phyloP scores from a whole-genome alignment of 129 eudicot genomes.

The Ambrosia trifida region DNA sequence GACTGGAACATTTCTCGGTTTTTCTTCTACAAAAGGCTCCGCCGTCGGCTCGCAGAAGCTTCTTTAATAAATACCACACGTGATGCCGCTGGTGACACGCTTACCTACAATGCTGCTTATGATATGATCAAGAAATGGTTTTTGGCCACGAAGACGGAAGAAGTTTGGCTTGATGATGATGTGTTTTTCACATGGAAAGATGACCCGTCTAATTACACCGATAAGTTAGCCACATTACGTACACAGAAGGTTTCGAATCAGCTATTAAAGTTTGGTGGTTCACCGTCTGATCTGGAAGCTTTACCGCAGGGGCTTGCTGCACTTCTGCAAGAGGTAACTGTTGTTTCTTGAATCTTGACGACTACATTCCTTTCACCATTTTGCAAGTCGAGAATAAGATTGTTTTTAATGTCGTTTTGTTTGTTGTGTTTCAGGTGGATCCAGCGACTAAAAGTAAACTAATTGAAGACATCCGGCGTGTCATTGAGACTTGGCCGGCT shows the following conservation, averaged over 20 bases:
- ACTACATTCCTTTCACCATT: not conserved
- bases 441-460: slow-evolving; percentile 49
- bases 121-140: slow-evolving; percentile 76
- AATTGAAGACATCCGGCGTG: slow-evolving; percentile 54
- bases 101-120: slow-evolving; percentile 58
- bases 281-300: slow-evolving; percentile 65
- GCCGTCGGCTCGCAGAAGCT: slow-evolving; percentile 70
- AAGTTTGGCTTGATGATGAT: slow-evolving; percentile 71
- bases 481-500: slow-evolving; percentile 26
- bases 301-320: slow-evolving; percentile 77
- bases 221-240: slow-evolving; percentile 61
- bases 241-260: slow-evolving; percentile 59
- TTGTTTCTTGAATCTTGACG: not conserved
- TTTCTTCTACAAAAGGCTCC: slow-evolving; percentile 70
- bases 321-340: slow-evolving; percentile 62
- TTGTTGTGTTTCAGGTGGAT: slow-evolving; percentile 59
- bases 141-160: slow-evolving; percentile 39
- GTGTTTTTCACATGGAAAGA: slow-evolving; percentile 73
- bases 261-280: slow-evolving; percentile 51
- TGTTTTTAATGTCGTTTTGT: slow-evolving; percentile 10
- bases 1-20: slow-evolving; percentile 73
- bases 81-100: slow-evolving; percentile 71
- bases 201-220: slow-evolving; percentile 50
- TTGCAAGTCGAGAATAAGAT: not conserved
- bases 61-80: slow-evolving; percentile 50